Percentiles rank a stretch among this genome's conserved stretches.
Evolutionary conservation across 2,329 filamentous ascomycete species (phyloP).

Genomic region (Tolypocladium inflatum): DNA sequence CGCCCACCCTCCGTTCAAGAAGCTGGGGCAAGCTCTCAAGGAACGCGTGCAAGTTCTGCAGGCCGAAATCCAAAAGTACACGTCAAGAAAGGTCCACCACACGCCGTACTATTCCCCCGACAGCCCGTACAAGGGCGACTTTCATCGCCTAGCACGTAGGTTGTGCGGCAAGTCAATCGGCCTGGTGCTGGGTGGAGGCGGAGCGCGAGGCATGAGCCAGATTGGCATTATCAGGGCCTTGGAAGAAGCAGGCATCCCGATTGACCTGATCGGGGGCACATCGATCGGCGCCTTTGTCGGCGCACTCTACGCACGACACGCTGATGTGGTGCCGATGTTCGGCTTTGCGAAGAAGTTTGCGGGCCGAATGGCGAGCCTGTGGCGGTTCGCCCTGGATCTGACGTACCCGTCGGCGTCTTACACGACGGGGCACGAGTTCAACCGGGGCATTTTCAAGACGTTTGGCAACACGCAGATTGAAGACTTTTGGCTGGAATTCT

Average conservation of each 20-base stretch:
- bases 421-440: slow-evolving; percentile 97
- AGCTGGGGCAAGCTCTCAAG: slow-evolving; percentile 78
- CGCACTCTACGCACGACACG: slow-evolving; percentile 88
- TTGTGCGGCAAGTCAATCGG: slow-evolving; percentile 93
- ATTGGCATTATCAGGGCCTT: slow-evolving; percentile 90
- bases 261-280: slow-evolving; percentile 90
- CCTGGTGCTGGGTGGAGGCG: slow-evolving; percentile 86
- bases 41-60: slow-evolving; percentile 90
- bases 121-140: slow-evolving; percentile 90
- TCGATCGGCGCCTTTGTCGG: slow-evolving; percentile 96
- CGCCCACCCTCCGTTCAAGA: slow-evolving; percentile 63
- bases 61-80: slow-evolving; percentile 97
- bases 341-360: slow-evolving; percentile 95
- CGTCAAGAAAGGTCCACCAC: slow-evolving; percentile 82
- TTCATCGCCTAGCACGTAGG: slow-evolving; percentile 81
- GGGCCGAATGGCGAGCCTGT: slow-evolving; percentile 97
- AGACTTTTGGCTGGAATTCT: slow-evolving; percentile 98
- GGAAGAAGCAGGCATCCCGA: slow-evolving; percentile 92
- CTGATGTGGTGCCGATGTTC: slow-evolving; percentile 94
- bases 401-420: slow-evolving; percentile 96
- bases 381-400: slow-evolving; percentile 93
- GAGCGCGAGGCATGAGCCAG: slow-evolving; percentile 84
- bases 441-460: slow-evolving; percentile 96
- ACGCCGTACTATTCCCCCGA: slow-evolving; percentile 84
- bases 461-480: slow-evolving; percentile 97